Evolutionary conservation across 768 basidiomycete genomes (phyloP).

Genomic region (Clitopilus hobsonii): DNA sequence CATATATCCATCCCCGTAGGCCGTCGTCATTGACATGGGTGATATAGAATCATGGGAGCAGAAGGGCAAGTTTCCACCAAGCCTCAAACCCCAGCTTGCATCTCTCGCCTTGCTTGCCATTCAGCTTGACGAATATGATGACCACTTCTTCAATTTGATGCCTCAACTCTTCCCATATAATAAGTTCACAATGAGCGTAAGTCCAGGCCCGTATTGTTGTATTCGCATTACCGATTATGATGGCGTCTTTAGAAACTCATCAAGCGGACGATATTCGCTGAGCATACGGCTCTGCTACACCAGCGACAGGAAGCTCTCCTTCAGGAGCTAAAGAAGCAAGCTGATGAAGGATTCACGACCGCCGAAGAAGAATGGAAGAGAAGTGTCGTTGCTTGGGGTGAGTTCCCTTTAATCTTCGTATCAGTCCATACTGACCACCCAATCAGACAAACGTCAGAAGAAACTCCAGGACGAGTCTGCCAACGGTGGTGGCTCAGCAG

Average conservation of each 20-base stretch:
- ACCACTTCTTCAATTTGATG: conserved; percentile 88
- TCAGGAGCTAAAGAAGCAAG: conserved; percentile 52
- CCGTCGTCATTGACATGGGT: not conserved
- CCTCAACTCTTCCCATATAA: conserved; percentile 91
- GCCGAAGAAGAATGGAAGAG: conserved; percentile 78
- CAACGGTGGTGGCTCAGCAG: conserved; percentile 9
- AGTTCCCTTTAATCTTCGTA: conserved; percentile 1
- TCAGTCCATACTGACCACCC: conserved; percentile 2
- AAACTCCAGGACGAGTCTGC: conserved; percentile 35
- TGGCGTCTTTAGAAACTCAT: conserved; percentile 70
- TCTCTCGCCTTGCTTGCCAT: conserved; percentile 75
- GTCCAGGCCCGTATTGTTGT: conserved; percentile 21
- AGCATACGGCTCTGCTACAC: conserved; percentile 63
- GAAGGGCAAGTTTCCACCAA: conserved; percentile 88
- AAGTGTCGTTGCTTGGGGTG: conserved; percentile 66
- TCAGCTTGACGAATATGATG: conserved; percentile 83
- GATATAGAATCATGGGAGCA: conserved; percentile 67
- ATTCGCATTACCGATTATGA: not conserved
- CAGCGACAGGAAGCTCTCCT: conserved; percentile 69
- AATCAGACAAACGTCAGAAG: conserved; percentile 52
- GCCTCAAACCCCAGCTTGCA: conserved; percentile 68
- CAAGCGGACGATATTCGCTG: conserved; percentile 79
- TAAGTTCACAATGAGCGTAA: conserved; percentile 85
- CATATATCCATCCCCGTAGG: not conserved
- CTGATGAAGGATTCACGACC: conserved; percentile 61